Conservation (phyloP, 208 protist genomes). For the Wallacemonas collosoma region DNA sequence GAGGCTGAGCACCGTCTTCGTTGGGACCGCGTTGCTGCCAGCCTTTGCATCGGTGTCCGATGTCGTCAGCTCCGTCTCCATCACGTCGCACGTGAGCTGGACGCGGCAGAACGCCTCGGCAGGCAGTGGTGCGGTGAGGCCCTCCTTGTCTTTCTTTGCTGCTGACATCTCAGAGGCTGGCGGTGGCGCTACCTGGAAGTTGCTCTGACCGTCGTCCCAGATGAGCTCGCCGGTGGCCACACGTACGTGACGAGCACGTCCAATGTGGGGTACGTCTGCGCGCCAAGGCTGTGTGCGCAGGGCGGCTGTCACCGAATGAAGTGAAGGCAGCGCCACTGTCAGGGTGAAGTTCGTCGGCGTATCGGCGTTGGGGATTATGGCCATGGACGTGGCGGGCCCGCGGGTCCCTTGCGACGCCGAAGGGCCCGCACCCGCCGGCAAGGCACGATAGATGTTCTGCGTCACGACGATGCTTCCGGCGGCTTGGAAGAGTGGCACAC, state of each 20-base stretch:
- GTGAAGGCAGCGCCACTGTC: slow-evolving; percentile 32
- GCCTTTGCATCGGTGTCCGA: neutral
- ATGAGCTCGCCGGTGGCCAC: slow-evolving; percentile 48
- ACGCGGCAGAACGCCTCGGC: slow-evolving; percentile 18
- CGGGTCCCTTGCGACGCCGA: neutral
- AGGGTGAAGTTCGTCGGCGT: slow-evolving; percentile 40
- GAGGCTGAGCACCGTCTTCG: slow-evolving; percentile 1
- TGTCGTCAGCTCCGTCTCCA: neutral
- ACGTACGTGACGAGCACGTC: slow-evolving; percentile 5
- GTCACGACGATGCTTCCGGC: slow-evolving; percentile 33
- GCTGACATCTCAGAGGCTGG: slow-evolving; percentile 5
- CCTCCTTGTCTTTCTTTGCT: neutral
- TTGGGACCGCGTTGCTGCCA: too few relatives aligned
- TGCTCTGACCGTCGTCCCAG: slow-evolving; percentile 57
- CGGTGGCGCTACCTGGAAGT: slow-evolving; percentile 28
- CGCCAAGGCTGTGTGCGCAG: slow-evolving; percentile 2
- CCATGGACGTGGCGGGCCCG: neutral
- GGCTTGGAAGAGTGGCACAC: slow-evolving; percentile 32
- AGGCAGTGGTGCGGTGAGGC: neutral
- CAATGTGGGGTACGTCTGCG: neutral
- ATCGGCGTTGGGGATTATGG: slow-evolving; percentile 26
- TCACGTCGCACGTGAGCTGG: slow-evolving; percentile 18
- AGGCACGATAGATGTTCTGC: slow-evolving; percentile 16
- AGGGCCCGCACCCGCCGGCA: neutral
- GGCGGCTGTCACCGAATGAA: neutral